Conservation (phyloP, 2,329 filamentous ascomycete genomes). For the Paraconiothyrium brasiliense region DNA sequence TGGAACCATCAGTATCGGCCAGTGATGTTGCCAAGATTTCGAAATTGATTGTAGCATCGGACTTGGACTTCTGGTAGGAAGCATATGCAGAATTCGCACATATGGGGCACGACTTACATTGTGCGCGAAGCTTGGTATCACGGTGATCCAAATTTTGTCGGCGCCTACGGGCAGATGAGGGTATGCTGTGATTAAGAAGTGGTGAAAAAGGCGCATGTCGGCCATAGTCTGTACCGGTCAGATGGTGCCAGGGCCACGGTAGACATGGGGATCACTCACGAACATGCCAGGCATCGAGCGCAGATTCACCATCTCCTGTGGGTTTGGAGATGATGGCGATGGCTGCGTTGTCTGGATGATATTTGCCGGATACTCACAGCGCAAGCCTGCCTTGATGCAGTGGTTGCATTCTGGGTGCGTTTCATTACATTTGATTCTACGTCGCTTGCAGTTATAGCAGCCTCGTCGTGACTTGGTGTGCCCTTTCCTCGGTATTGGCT, state of each 20-base stretch:
- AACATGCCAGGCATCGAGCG: conserved; percentile 45
- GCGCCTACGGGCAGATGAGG: conserved; percentile 72
- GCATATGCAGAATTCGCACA: background rate
- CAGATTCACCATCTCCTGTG: conserved; percentile 39
- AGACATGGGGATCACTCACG: conserved; percentile 33
- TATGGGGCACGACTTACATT: conserved; percentile 58
- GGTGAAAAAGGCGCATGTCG: conserved; percentile 75
- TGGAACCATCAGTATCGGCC: conserved; percentile 39
- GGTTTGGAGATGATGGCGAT: conserved; percentile 30
- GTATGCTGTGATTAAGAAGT: conserved; percentile 69
- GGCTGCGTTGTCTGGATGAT: conserved; percentile 44
- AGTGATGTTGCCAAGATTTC: background rate
- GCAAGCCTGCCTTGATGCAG: conserved; percentile 69
- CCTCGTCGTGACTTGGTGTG: conserved; percentile 73
- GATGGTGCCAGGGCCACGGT: conserved; percentile 14
- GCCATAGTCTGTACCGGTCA: conserved; percentile 51
- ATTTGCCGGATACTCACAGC: conserved; percentile 69
- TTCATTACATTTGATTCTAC: conserved; percentile 76
- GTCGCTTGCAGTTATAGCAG: conserved; percentile 73
- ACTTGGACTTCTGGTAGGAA: background rate
- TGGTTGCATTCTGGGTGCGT: conserved; percentile 70
- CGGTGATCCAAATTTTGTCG: conserved; percentile 72
- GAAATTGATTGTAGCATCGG: background rate
- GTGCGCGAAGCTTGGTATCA: conserved; percentile 73
- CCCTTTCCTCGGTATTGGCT: conserved; percentile 60